These are phyloP conservation scores for Flaveria trinervia DNA, from an alignment of 129 eudicot species.

Conservation along the genomic window DNA sequence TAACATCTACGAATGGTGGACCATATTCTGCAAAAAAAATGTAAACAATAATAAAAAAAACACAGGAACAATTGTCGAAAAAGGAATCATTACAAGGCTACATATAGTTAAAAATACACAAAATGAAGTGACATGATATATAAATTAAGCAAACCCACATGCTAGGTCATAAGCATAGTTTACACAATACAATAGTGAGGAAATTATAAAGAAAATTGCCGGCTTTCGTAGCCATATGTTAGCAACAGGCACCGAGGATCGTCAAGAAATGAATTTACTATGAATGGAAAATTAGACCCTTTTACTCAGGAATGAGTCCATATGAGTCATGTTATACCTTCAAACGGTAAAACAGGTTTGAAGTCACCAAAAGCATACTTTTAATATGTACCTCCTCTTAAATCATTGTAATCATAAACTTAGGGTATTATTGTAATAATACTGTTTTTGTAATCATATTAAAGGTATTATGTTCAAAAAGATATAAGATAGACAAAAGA, in stretches of 20 bases:
- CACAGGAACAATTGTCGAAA: not conserved
- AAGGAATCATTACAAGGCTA: slow-evolving; percentile 21
- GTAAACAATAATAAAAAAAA: slow-evolving; percentile 12
- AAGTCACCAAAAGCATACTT: not conserved
- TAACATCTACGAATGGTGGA: slow-evolving; percentile 62
- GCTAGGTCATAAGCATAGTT: not conserved
- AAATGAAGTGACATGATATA: not conserved
- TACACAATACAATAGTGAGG: slow-evolving; percentile 1
- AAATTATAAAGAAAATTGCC: not conserved
- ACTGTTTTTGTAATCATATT: not conserved
- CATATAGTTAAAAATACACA: not conserved
- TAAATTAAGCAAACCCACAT: slow-evolving; percentile 13
- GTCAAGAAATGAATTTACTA: not conserved
- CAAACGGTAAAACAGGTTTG: not conserved
- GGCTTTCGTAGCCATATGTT: not conserved
- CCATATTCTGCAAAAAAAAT: slow-evolving; percentile 52
- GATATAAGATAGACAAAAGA: not conserved
- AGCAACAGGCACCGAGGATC: slow-evolving; percentile 2
- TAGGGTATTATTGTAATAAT: not conserved
- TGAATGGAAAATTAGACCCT: not conserved
- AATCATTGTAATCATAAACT: not conserved
- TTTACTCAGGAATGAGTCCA: not conserved
- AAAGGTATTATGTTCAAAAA: not conserved
- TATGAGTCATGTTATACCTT: not conserved
- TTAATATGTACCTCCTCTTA: not conserved